Percentiles rank a stretch among this genome's conserved stretches.
Conservation (phyloP, 2,329 filamentous ascomycete species). For the Massarina eburnea region DNA sequence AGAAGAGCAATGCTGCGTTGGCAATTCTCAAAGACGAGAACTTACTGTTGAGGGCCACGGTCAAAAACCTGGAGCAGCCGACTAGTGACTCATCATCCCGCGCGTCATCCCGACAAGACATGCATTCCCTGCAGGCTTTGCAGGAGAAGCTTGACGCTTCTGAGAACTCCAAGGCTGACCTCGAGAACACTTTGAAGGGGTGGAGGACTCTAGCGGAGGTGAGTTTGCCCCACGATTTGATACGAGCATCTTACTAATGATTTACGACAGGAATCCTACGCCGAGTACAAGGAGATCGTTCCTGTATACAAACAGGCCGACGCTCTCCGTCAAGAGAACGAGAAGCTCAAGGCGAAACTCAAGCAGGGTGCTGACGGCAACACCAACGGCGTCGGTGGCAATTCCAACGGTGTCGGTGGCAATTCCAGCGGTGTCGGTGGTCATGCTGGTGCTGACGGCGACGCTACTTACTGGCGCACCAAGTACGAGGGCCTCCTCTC, state of each 20-base stretch:
- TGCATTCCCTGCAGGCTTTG: no score
- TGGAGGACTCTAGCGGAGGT: no score
- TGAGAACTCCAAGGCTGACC: no score
- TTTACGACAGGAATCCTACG: constrained; percentile 27
- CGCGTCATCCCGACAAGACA: no score
- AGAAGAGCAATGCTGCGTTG: background rate
- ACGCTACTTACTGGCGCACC: constrained; percentile 25
- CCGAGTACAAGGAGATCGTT: constrained; percentile 27
- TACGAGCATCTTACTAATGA: no score
- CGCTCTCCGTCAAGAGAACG: constrained; percentile 19
- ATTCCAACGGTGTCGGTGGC: no score
- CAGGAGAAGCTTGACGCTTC: no score
- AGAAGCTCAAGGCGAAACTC: constrained; percentile 20
- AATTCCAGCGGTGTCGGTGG: no score
- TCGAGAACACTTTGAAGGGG: no score
- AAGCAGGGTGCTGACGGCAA: constrained; percentile 12
- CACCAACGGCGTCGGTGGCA: background rate
- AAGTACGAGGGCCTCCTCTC: constrained; percentile 28
- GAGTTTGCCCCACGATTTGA: background rate
- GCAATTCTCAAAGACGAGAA: constrained; percentile 3
- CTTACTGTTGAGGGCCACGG: constrained; percentile 1
- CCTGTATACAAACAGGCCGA: constrained; percentile 23
- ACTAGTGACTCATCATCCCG: no score
- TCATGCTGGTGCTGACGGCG: background rate
- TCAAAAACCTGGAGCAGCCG: constrained; percentile 4